Conservation (phyloP, 116 monocot genomes). For the Iris pallida region DNA sequence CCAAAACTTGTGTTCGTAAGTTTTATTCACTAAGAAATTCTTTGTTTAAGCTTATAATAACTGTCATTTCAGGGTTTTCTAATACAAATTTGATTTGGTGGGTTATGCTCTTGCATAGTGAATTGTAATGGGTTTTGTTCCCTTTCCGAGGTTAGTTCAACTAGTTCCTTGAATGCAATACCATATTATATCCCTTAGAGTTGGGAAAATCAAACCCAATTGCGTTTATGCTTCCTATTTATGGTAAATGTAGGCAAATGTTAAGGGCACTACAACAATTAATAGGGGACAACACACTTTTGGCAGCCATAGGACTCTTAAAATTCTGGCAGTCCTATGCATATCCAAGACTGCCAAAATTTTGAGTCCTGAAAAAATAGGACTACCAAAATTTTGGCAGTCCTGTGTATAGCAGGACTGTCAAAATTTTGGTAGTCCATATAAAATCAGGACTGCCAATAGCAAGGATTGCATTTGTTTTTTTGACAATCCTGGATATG, state of each 20-base stretch:
- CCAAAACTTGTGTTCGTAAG: background rate
- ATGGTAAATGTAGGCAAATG: background rate
- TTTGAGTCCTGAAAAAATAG: too few relatives aligned
- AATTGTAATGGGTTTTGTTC: background rate
- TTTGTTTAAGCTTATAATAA: background rate
- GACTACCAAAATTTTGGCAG: too few relatives aligned
- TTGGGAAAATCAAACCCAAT: background rate
- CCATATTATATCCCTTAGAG: background rate
- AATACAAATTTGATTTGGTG: background rate
- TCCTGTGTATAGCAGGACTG: too few relatives aligned
- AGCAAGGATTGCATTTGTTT: too few relatives aligned
- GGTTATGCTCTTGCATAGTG: background rate
- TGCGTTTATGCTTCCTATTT: background rate
- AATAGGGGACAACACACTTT: too few relatives aligned
- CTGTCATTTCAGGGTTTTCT: background rate
- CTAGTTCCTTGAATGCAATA: background rate
- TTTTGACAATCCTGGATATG: too few relatives aligned
- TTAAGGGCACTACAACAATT: too few relatives aligned
- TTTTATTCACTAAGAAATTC: background rate
- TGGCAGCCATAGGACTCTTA: too few relatives aligned
- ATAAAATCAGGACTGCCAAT: too few relatives aligned
- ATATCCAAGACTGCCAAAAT: too few relatives aligned
- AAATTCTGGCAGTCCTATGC: too few relatives aligned
- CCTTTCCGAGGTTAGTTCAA: conserved; percentile 4
- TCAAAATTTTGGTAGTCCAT: too few relatives aligned